A percentile compares a stretch with the other conserved stretches of the same genome.
Evolutionary conservation across 306 rosid genomes (phyloP).

Genomic region (Fragaria iinumae): DNA sequence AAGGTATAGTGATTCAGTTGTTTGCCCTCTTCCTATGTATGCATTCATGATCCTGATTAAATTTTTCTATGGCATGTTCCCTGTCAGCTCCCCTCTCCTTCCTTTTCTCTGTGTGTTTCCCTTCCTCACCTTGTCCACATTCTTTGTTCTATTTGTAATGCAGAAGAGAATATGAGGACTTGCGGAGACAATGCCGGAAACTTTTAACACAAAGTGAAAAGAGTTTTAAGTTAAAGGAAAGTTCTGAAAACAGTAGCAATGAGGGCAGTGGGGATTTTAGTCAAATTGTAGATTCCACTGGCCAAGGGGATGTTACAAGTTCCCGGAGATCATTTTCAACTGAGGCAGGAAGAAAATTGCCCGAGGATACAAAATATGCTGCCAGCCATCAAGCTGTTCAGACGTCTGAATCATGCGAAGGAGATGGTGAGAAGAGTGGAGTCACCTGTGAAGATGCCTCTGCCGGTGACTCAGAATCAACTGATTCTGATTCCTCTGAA

Average conservation of each 20-base stretch:
- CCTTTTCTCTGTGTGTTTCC: not conserved
- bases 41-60: not conserved
- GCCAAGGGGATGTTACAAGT: constrained; percentile 14
- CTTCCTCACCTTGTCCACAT: not conserved
- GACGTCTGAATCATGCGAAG: constrained; percentile 16
- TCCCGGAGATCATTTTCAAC: constrained; percentile 9
- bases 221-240: constrained; percentile 20
- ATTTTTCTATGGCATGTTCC: not conserved
- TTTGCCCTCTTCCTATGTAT: not conserved
- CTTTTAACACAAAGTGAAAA: constrained; percentile 5
- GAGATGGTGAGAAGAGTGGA: constrained; percentile 23
- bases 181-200: constrained; percentile 21
- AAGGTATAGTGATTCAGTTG: constrained; percentile 17
- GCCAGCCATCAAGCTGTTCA: constrained; percentile 8
- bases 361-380: not conserved
- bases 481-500: constrained; percentile 29
- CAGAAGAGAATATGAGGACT: constrained; percentile 24
- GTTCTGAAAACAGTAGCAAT: constrained; percentile 22
- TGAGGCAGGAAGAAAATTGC: constrained; percentile 19
- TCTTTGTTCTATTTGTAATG: not conserved
- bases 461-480: constrained; percentile 23
- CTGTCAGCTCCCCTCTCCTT: not conserved
- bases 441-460: constrained; percentile 27
- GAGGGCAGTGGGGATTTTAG: constrained; percentile 19
- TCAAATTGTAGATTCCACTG: constrained; percentile 25